Evolutionary conservation across 768 basidiomycete genomes (phyloP).

Genomic region (Lactarius vividus): DNA sequence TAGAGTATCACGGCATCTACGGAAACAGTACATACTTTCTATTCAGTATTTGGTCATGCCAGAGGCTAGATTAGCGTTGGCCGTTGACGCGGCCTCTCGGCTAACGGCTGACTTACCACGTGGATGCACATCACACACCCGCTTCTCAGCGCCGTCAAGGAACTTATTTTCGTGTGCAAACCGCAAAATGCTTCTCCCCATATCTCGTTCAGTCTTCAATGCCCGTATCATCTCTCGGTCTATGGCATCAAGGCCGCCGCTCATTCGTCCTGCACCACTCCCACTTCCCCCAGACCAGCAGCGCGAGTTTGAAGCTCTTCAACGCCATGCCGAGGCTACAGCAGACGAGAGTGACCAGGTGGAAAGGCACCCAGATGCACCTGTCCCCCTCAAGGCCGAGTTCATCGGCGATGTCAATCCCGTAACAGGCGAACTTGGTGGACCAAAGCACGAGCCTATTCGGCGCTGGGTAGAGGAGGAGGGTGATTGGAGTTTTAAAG

Average conservation of each 20-base stretch:
- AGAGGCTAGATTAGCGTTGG: background rate
- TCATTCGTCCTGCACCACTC: conserved; percentile 67
- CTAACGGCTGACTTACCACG: background rate
- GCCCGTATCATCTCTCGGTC: conserved; percentile 1
- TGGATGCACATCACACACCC: background rate
- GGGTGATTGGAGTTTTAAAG: conserved; percentile 91
- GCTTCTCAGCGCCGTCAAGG: background rate
- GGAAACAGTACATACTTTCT: background rate
- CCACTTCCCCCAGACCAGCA: conserved; percentile 74
- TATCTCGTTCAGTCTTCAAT: background rate
- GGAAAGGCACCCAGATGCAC: conserved; percentile 69
- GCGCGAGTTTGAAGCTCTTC: conserved; percentile 83
- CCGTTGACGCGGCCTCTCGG: conserved; percentile 9
- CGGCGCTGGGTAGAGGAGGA: conserved; percentile 50
- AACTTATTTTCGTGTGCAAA: background rate
- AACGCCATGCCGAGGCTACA: conserved; percentile 53
- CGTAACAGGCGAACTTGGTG: conserved; percentile 77
- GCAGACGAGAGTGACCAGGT: conserved; percentile 33
- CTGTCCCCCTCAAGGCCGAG: conserved; percentile 53
- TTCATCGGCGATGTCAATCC: conserved; percentile 85
- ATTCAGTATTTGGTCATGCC: background rate
- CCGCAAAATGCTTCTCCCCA: background rate
- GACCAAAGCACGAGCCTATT: conserved; percentile 85
- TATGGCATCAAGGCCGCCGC: conserved; percentile 34
- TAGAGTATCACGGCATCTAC: conserved; percentile 1